Base-by-base conservation (phyloP, 148 eudicot genomes). In the Nyssa sinensis region DNA sequence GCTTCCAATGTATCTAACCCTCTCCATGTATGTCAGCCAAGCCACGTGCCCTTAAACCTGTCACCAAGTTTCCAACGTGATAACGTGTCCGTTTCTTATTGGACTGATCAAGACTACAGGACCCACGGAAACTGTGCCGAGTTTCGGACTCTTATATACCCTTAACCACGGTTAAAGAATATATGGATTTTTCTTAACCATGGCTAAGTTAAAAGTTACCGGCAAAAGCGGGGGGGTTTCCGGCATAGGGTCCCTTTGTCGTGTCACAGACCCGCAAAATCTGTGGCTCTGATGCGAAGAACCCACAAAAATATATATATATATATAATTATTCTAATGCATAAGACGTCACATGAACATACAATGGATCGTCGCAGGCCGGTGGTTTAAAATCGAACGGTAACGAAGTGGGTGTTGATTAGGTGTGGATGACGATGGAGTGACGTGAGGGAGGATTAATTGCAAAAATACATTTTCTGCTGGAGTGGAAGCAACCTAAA, bases 181-280 rank as follows among this genome's bases (percentile, higher is more conserved):
- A n/a, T n/a, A n/a, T n/a, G 44, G 44, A 37, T 37, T 37, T n/a
- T 37, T 37, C 55, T 57, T 32, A 70, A 70, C 63, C 73, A 23
- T 11, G 34, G 73, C 55, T 62, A 62, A 3, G 13, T 13, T 32
- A 74, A 62, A 37, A 31, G 66, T 75, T 51, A 41, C 78, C 75
- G 71, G 82, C 78, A 79, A 74, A 79, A 63, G 78, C 78, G 82
- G 59, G 82, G 69, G 67, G 75, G 68, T 58, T 35, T 41, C 78
- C 70, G 70, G 78, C 78, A 58, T 27, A 63, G 82, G 78, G 78
- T 44, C 82, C 82, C 78, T 12, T 32, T 69, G 82, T 79, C 82
- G 75, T 55, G 66, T 66, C 74, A 69, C 78, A 64, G 69, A 28
- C 75, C 78, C 75, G 78, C 78, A 70, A 39, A 23, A 25, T 49